A percentile compares a stretch with the other conserved stretches of the same genome.
Conservation (phyloP, 306 rosid species). For the Begonia masoniana region DNA sequence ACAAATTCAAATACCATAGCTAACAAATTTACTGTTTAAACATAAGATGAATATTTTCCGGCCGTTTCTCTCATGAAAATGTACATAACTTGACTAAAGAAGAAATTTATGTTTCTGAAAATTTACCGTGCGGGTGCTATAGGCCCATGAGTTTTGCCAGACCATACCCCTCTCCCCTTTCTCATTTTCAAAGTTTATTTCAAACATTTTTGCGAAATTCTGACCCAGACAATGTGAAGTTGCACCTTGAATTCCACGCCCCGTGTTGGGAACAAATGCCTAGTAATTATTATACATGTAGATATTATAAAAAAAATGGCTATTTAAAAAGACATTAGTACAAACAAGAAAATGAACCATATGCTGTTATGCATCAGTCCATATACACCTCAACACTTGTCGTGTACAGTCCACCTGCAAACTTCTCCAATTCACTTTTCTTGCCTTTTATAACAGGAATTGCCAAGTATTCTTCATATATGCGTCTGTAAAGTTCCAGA, state of each 20-base stretch:
- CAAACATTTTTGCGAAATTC: slow-evolving; percentile 94
- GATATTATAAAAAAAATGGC: neutral
- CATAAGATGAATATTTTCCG: too few relatives aligned
- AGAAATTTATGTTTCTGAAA: slow-evolving; percentile 7
- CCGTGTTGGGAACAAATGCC: slow-evolving; percentile 95
- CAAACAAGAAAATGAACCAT: too few relatives aligned
- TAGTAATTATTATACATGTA: slow-evolving; percentile 14
- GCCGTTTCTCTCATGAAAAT: too few relatives aligned
- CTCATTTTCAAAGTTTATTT: slow-evolving; percentile 85
- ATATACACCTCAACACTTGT: slow-evolving; percentile 81
- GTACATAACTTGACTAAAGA: neutral
- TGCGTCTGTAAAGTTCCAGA: slow-evolving; percentile 70
- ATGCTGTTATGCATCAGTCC: neutral
- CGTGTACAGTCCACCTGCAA: slow-evolving; percentile 97
- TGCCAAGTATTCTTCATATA: slow-evolving; percentile 85
- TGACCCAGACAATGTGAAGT: slow-evolving; percentile 96
- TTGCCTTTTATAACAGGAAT: slow-evolving; percentile 87
- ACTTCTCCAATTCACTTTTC: slow-evolving; percentile 93
- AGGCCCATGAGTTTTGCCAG: slow-evolving; percentile 99
- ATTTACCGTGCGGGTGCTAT: slow-evolving; percentile 78
- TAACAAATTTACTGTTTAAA: too few relatives aligned
- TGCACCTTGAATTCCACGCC: slow-evolving; percentile 94
- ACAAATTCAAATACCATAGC: too few relatives aligned
- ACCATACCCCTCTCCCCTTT: slow-evolving; percentile 79
- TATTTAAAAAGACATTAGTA: too few relatives aligned